These are phyloP conservation scores for Phialemoniopsis sp. DNA, from an alignment of 2,329 filamentous ascomycete genomes.

Conservation along the genomic window DNA sequence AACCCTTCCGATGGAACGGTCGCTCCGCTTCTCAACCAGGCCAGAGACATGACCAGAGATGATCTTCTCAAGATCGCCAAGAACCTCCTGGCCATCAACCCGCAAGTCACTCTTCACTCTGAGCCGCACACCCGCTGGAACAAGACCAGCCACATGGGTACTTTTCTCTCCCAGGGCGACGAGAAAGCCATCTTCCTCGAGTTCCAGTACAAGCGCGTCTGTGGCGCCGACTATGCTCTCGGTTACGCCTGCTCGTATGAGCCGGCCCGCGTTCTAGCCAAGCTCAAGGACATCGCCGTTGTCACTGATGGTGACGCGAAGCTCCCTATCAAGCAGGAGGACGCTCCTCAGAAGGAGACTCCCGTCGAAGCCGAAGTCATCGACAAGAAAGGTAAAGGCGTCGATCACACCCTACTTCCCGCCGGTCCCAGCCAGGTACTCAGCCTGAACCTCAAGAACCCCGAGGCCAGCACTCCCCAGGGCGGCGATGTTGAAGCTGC, in stretches of 20 bases:
- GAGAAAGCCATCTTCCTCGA: slow-evolving; percentile 1
- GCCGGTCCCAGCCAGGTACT: too few species aligned
- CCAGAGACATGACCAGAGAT: too few species aligned
- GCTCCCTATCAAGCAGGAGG: slow-evolving; percentile 6
- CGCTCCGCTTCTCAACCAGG: too few species aligned
- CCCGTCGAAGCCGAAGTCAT: too few species aligned
- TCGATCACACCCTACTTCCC: too few species aligned
- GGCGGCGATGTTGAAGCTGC: too few species aligned
- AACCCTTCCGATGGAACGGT: too few species aligned
- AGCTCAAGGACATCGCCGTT: not conserved
- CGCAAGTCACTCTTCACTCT: not conserved
- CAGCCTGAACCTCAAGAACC: too few species aligned
- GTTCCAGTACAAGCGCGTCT: slow-evolving; percentile 9
- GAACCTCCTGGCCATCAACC: slow-evolving; percentile 3
- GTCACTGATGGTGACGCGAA: slow-evolving; percentile 3
- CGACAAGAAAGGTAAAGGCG: too few species aligned
- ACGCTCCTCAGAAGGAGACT: too few species aligned
- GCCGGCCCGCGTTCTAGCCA: slow-evolving; percentile 1
- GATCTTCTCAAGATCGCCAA: slow-evolving; percentile 2
- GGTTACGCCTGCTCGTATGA: not conserved
- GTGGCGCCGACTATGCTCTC: slow-evolving; percentile 4
- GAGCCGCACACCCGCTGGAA: slow-evolving; percentile 1
- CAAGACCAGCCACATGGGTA: not conserved
- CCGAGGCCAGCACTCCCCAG: too few species aligned
- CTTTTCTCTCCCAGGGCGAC: not conserved